Percentiles rank a stretch among this genome's conserved stretches.
phyloP scores from a whole-genome alignment of 2,329 filamentous ascomycete genomes.

The Dothidotthia symphoricarpi region DNA sequence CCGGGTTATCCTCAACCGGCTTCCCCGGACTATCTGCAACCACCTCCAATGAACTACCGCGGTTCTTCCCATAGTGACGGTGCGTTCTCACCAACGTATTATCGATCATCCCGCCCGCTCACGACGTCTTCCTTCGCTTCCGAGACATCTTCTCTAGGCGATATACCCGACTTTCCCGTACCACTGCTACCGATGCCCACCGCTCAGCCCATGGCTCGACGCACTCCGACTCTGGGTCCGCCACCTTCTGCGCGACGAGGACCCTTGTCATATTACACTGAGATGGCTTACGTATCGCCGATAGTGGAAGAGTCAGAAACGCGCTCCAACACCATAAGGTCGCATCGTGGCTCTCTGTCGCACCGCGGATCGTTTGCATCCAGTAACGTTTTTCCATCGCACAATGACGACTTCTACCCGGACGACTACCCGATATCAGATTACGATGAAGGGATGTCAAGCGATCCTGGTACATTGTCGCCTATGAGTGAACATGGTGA shows the following conservation, averaged over 20 bases:
- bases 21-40: conserved; percentile 24
- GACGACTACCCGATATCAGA: conserved; percentile 40
- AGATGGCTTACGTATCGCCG: conserved; percentile 49
- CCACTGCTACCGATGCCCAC: conserved; percentile 35
- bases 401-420: conserved; percentile 43
- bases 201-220: conserved; percentile 38
- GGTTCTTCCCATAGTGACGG: conserved; percentile 35
- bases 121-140: conserved; percentile 42
- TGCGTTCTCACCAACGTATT: conserved; percentile 33
- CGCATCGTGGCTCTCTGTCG: conserved; percentile 46
- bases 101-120: conserved; percentile 34
- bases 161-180: conserved; percentile 45
- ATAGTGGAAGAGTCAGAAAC: conserved; percentile 51
- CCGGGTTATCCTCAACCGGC: conserved; percentile 20
- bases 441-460: conserved; percentile 40
- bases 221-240: conserved; percentile 47
- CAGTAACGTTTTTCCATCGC: conserved; percentile 49
- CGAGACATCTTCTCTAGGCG: conserved; percentile 41
- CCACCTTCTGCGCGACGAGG: conserved; percentile 51
- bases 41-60: conserved; percentile 20
- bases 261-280: conserved; percentile 51
- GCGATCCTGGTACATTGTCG: conserved; percentile 33
- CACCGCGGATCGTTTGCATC: conserved; percentile 48
- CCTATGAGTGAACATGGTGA: conserved; percentile 36
- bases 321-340: conserved; percentile 44